Base-by-base conservation (phyloP, 257 asterid genomes). In the Osmanthus fragrans region DNA sequence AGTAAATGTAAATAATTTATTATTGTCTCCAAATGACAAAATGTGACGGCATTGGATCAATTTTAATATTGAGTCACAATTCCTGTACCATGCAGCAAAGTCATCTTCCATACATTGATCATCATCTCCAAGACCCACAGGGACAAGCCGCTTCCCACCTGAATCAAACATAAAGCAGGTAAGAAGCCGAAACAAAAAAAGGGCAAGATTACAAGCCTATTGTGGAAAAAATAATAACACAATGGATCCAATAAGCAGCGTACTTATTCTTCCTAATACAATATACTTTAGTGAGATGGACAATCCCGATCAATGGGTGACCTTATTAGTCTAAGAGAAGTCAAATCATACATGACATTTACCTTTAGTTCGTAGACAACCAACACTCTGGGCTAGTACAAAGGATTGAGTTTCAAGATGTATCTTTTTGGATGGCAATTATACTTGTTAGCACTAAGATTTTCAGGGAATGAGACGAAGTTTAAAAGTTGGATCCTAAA, bases 101-200 rank as follows among this genome's bases (percentile, higher is more conserved):
- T 96, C 99, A 82, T 93, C 99, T 90, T 93, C 99, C 78, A 96
- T 96, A 89, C 97, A 93, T 70, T 96, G 98, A 76, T 96, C 98
- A 72, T 96, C 99, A 76, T 96, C 99, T 47, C 98, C 98, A 80
- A 96, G 92, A 80, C 99, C 99, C 77, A 96, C 89, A 4, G 91
- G 88, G 69, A 92, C 89, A 81, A 96, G 90, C 68, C 85, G 84
- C 79, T 90, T 85, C 36, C 91, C 99, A 34, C 99, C 99, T 96
- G 86, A 76, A 30, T 54, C 34, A 66, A 49, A 71, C 27, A 79
- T 33, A 70, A 30, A 65, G 76, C 72, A 78, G 73, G 78, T 84
- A 23, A 79, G 81, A 76, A 71, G 39, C 73, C 75, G 54, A 58
- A 71, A 81, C 68, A 11, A 39, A 21, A 6, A 34, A 36, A 30